Evolutionary conservation across 345 rosid species (phyloP), one percentile per base, ranked within the genome.

Genomic region (Melastoma malabathricum): DNA sequence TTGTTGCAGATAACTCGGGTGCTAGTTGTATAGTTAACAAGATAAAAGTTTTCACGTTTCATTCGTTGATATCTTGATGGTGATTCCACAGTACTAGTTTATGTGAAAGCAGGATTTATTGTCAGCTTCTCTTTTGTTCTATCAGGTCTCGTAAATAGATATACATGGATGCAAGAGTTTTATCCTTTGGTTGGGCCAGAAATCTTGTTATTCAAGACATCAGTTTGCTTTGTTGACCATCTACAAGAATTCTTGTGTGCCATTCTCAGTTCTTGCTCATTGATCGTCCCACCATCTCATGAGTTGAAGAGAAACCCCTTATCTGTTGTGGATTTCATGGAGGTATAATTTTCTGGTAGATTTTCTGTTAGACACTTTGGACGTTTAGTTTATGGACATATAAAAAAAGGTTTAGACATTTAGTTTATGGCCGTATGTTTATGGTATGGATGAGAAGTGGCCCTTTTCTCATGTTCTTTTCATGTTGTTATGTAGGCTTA

Each of bases 151-250:
- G 60, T 87, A 52, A 87, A 92, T 64, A 89, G 98, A 56, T 84
- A 82, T 75, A 17, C 64, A 27, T 87, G 98, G 98, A 84, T 92
- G 98, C 85, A 84, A 76, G 80, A 75, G 46, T 48, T 67, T 29
- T 86, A 82, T 73, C 96, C 96, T 46, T 29, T 79, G 62, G 54
- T 52, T 52, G 75, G 73, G 56, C 75, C 74, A 55, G 87, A 92
- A 64, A 57, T 50, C 44, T 38, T 87, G 54, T 63, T 77, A 59
- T 87, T 92, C 77, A 92, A 84, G 85, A 81, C 96, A 49, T 72
- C 98, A 15, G 69, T 77, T 69, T 77, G 96, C 67, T 92, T 92
- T 72, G 52, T 92, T 55, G 98, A 92, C 66, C 95, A 92, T 67
- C 72, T 92, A 55, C 98, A 84, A 72, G 98, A 92, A 68, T 75